Conservation (phyloP, 306 rosid genomes). For the Cicer pinnatifidum region DNA sequence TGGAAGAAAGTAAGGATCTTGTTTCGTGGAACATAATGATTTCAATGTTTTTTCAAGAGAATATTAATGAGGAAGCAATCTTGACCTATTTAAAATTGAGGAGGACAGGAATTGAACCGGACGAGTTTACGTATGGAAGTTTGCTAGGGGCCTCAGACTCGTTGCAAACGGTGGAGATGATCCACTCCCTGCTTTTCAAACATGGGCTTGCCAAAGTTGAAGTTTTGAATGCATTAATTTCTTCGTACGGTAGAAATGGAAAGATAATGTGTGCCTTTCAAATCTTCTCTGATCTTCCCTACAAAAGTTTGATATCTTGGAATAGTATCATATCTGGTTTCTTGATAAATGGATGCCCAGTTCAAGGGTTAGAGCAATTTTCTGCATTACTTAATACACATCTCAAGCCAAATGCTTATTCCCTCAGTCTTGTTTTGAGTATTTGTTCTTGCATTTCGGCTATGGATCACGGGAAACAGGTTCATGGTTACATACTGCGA, state of each 20-base stretch:
- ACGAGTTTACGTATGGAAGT: constrained; percentile 79
- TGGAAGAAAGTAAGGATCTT: constrained; percentile 60
- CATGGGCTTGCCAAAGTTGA: constrained; percentile 59
- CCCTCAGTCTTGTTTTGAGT: constrained; percentile 71
- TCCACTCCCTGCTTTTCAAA: constrained; percentile 61
- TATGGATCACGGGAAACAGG: constrained; percentile 68
- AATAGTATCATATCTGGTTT: constrained; percentile 71
- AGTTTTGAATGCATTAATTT: constrained; percentile 67
- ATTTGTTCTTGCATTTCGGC: constrained; percentile 66
- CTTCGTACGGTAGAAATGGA: constrained; percentile 66
- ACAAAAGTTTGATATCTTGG: constrained; percentile 72
- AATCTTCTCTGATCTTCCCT: constrained; percentile 52
- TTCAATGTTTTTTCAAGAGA: constrained; percentile 58
- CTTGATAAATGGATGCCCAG: constrained; percentile 55
- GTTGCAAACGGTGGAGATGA: constrained; percentile 53
- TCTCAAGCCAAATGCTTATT: constrained; percentile 59
- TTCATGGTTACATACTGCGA: constrained; percentile 65
- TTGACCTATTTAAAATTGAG: constrained; percentile 61
- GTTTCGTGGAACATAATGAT: constrained; percentile 81
- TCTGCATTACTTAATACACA: constrained; percentile 55
- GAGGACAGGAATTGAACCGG: constrained; percentile 57
- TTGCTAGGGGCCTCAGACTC: constrained; percentile 58
- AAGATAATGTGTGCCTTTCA: constrained; percentile 53
- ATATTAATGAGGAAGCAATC: constrained; percentile 51
- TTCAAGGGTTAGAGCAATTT: constrained; percentile 63